Conservation (phyloP, 352 stramenopile genomes). For the Nothophytophthora sp. region DNA sequence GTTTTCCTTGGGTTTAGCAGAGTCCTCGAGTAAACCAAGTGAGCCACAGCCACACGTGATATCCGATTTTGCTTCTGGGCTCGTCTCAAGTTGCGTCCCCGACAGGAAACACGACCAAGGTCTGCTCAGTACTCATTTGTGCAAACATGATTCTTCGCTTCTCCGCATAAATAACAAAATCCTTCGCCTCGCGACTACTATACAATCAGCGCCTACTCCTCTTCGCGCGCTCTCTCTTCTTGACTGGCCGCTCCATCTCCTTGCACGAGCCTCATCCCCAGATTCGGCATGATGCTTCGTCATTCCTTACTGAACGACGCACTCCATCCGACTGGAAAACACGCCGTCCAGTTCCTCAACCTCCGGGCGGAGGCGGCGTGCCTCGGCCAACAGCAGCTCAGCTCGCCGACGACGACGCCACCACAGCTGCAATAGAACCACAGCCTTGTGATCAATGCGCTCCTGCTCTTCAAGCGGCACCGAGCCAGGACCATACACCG, state of each 20-base stretch:
- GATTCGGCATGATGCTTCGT: background rate
- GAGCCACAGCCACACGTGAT: too few relatives aligned
- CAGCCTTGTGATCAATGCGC: conserved; percentile 80
- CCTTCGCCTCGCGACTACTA: conserved; percentile 21
- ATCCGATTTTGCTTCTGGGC: too few relatives aligned
- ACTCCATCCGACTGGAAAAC: conserved; percentile 22
- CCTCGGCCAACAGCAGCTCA: conserved; percentile 59
- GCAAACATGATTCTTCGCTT: too few relatives aligned
- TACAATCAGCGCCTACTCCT: conserved; percentile 25
- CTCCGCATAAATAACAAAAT: too few relatives aligned
- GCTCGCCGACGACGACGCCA: conserved; percentile 77
- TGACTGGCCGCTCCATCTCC: background rate
- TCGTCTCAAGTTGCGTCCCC: too few relatives aligned
- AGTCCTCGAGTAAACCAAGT: too few relatives aligned
- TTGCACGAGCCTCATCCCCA: too few relatives aligned
- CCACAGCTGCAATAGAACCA: conserved; percentile 83
- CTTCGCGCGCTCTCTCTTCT: conserved; percentile 4
- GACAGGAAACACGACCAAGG: too few relatives aligned
- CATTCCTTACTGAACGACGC: conserved; percentile 28
- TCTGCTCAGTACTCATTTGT: too few relatives aligned
- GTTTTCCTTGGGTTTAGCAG: too few relatives aligned
- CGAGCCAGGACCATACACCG: conserved; percentile 84
- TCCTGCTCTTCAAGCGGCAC: conserved; percentile 89
- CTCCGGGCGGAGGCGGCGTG: conserved; percentile 60
- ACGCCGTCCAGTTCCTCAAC: conserved; percentile 23